A percentile compares a stretch with the other conserved stretches of the same genome.
These are phyloP conservation scores for Saraca asoca DNA, from an alignment of 331 rosid genomes.

Conservation along the genomic window DNA sequence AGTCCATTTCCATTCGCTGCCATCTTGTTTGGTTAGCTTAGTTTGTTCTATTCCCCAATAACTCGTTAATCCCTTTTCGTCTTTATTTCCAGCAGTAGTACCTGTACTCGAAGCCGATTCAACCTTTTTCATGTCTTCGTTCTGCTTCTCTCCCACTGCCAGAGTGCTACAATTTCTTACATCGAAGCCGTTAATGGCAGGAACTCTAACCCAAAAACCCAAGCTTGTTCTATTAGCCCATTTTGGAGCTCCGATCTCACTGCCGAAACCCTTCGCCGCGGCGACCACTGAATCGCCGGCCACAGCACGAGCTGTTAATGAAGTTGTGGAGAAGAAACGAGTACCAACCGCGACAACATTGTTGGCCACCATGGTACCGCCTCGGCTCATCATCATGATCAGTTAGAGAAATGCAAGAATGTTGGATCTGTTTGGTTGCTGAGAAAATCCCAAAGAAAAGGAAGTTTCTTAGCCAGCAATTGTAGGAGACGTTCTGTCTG, in stretches of 20 bases:
- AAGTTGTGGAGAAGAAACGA: conserved; percentile 38
- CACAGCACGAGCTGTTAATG: neutral
- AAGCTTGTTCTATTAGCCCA: conserved; percentile 8
- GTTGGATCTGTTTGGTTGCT: neutral
- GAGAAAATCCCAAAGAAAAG: neutral
- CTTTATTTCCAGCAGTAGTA: conserved; percentile 29
- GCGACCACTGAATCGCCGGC: neutral
- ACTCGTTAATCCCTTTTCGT: conserved; percentile 41
- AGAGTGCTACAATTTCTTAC: conserved; percentile 35
- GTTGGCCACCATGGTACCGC: conserved; percentile 19
- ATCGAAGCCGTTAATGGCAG: neutral
- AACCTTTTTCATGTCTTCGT: conserved; percentile 13
- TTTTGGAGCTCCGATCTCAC: conserved; percentile 11
- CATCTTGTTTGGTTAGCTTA: conserved; percentile 56
- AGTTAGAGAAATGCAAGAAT: neutral
- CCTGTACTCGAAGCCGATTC: conserved; percentile 2
- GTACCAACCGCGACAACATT: conserved; percentile 25
- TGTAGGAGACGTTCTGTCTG: too few species aligned
- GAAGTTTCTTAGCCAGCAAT: too few species aligned
- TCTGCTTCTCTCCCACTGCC: conserved; percentile 32
- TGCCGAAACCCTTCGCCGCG: conserved; percentile 25
- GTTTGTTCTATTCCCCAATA: conserved; percentile 70
- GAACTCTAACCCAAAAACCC: conserved; percentile 25
- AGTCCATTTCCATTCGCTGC: conserved; percentile 81
- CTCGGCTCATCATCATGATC: conserved; percentile 40